Evolutionary conservation across 1,139 yeast species (phyloP).

Genomic region (Taphrina flavorubra): DNA sequence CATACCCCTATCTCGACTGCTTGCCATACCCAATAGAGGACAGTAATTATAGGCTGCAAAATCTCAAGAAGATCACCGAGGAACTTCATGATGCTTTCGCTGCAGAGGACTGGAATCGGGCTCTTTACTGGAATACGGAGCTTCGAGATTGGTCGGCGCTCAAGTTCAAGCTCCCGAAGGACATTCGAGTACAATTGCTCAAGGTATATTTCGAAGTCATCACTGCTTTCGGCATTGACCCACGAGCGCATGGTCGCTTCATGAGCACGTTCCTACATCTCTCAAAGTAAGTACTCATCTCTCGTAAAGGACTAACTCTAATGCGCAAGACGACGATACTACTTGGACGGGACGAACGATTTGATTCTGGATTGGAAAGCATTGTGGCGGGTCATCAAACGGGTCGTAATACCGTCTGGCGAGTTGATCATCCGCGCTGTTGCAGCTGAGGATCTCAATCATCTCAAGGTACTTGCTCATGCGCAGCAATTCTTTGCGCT

Average conservation of each 20-base stretch:
- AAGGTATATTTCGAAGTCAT: conserved; percentile 75
- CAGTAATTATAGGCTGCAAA: conserved; percentile 71
- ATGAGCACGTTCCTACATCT: conserved; percentile 40
- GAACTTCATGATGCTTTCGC: conserved; percentile 79
- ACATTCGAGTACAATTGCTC: conserved; percentile 66
- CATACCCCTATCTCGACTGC: conserved; percentile 64
- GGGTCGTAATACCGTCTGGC: conserved; percentile 43
- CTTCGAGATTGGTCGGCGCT: conserved; percentile 77
- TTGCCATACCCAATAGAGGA: conserved; percentile 81
- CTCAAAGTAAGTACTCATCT: conserved; percentile 56
- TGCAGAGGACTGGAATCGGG: conserved; percentile 75
- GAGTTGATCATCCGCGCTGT: conserved; percentile 41
- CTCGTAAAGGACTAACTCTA: conserved; percentile 65
- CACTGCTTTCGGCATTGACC: conserved; percentile 72
- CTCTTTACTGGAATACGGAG: conserved; percentile 86
- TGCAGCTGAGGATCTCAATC: conserved; percentile 38
- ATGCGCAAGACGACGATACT: conserved; percentile 52
- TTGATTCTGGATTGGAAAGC: conserved; percentile 49
- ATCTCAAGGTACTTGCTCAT: conserved; percentile 42
- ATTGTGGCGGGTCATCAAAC: conserved; percentile 43
- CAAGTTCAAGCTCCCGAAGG: conserved; percentile 81
- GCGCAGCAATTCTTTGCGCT: conserved; percentile 58
- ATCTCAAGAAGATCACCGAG: conserved; percentile 76
- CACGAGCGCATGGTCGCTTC: conserved; percentile 58
- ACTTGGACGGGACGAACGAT: conserved; percentile 51